Conservation (phyloP, 108 stramenopile genomes). For the Nitzschia sp. region DNA sequence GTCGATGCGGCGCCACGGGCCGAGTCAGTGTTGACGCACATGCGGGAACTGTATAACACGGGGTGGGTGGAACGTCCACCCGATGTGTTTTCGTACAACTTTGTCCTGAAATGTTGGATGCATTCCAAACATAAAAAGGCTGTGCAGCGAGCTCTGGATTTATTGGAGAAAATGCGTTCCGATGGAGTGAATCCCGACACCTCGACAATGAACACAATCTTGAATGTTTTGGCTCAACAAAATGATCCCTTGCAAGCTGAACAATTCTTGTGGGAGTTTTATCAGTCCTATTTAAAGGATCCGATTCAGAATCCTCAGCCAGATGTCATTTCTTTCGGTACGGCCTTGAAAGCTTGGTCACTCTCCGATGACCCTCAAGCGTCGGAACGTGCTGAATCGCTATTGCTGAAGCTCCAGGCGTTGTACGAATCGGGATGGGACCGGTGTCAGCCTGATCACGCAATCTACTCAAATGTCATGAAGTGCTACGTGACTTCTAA, state of each 20-base stretch:
- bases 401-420: conserved; percentile 21
- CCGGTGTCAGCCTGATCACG: conserved; percentile 23
- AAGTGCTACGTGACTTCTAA: conserved; percentile 27
- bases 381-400: conserved; percentile 21
- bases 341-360: conserved; percentile 29
- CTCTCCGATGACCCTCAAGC: conserved; percentile 1
- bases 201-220: conserved; percentile 28
- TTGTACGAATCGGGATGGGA: conserved; percentile 8
- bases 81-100: conserved; percentile 26
- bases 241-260: conserved; percentile 14
- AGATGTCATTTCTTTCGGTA: conserved; percentile 28
- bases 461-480: conserved; percentile 26
- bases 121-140: conserved; percentile 14
- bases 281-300: conserved; percentile 22
- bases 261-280: conserved; percentile 27
- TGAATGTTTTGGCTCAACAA: conserved; percentile 10
- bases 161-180: conserved; percentile 18
- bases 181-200: conserved; percentile 22
- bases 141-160: conserved; percentile 8
- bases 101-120: conserved; percentile 34
- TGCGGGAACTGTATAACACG: conserved; percentile 27
- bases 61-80: conserved; percentile 19
- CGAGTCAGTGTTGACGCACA: conserved; percentile 34
- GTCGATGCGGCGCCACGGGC: conserved; percentile 34
- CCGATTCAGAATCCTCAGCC: conserved; percentile 26